Evolutionary conservation across 225 moss, liverwort and hornwort species (phyloP).

Genomic region (Sphagnum contortum): DNA sequence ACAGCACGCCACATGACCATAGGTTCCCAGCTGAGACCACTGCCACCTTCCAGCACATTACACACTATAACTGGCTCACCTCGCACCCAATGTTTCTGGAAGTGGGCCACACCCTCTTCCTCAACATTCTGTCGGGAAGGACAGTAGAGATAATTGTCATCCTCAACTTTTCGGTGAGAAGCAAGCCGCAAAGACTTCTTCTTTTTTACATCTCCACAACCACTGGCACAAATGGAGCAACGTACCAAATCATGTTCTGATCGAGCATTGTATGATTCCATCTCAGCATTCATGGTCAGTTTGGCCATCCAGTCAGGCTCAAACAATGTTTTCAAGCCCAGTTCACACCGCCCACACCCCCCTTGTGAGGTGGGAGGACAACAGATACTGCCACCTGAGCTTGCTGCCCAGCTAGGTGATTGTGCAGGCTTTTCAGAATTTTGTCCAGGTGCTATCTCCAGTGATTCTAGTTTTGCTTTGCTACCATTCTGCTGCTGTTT

Average conservation of each 20-base stretch:
- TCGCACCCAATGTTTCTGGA: slow-evolving; percentile 81
- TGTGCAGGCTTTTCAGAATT: slow-evolving; percentile 6
- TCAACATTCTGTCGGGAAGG: slow-evolving; percentile 55
- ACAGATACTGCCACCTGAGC: slow-evolving; percentile 49
- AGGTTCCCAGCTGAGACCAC: slow-evolving; percentile 94
- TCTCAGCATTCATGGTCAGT: slow-evolving; percentile 48
- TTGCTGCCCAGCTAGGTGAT: slow-evolving; percentile 39
- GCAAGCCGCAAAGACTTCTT: too few species aligned
- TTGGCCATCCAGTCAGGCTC: slow-evolving; percentile 57
- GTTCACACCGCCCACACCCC: slow-evolving; percentile 48
- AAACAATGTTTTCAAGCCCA: slow-evolving; percentile 61
- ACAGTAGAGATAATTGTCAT: slow-evolving; percentile 59
- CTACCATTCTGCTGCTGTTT: slow-evolving; percentile 12
- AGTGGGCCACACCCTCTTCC: slow-evolving; percentile 53
- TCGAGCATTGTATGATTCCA: slow-evolving; percentile 3
- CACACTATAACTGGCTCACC: slow-evolving; percentile 88
- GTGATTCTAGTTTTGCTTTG: too few species aligned
- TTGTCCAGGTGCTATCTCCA: too few species aligned
- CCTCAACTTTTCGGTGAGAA: neutral
- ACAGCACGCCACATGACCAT: slow-evolving; percentile 99
- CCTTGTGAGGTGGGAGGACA: slow-evolving; percentile 73
- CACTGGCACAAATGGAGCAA: slow-evolving; percentile 18
- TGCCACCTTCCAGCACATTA: slow-evolving; percentile 59
- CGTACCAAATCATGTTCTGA: slow-evolving; percentile 7
- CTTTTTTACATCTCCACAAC: neutral